phyloP scores from a whole-genome alignment of 2,329 filamentous ascomycete species.

The Lachnellula suecica region DNA sequence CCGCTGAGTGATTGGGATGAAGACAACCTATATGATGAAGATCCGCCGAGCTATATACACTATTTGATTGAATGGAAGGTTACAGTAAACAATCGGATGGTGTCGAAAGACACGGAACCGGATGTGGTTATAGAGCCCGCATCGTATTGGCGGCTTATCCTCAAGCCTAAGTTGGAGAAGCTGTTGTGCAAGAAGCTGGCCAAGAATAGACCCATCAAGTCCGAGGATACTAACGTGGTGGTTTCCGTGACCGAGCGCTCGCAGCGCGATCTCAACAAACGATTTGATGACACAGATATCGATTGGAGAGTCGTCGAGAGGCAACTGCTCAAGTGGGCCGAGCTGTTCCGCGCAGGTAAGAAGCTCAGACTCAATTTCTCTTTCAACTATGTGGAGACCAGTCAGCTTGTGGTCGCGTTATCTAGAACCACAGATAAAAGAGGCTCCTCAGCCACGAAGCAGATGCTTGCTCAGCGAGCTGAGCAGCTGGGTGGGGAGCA shows the following conservation, averaged over 20 bases:
- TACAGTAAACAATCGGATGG: slow-evolving; percentile 10
- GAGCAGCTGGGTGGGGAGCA: slow-evolving; percentile 10
- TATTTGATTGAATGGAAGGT: slow-evolving; percentile 16
- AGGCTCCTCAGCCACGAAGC: slow-evolving; percentile 11
- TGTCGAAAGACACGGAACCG: slow-evolving; percentile 15
- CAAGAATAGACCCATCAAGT: slow-evolving; percentile 13
- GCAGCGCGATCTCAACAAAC: slow-evolving; percentile 4
- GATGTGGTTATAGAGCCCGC: slow-evolving; percentile 17
- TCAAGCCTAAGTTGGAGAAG: slow-evolving; percentile 17
- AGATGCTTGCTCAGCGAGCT: slow-evolving; percentile 6
- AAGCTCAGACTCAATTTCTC: slow-evolving; percentile 10
- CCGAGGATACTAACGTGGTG: slow-evolving; percentile 15
- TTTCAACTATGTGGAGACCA: slow-evolving; percentile 14
- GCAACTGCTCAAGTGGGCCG: slow-evolving; percentile 7
- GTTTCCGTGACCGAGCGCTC: slow-evolving; percentile 13
- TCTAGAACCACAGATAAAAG: slow-evolving; percentile 15
- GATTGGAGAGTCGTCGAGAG: slow-evolving; percentile 13
- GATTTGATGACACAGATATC: slow-evolving; percentile 15
- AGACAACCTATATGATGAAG: too few species aligned
- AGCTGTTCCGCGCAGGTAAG: slow-evolving; percentile 8
- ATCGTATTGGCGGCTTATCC: slow-evolving; percentile 10
- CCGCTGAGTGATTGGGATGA: too few species aligned
- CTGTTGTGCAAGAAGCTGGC: slow-evolving; percentile 11
- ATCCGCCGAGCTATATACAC: slow-evolving; percentile 11
- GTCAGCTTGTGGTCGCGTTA: slow-evolving; percentile 5